phyloP scores from a whole-genome alignment of 2,329 filamentous ascomycete genomes.

The Aspergillus sp. region DNA sequence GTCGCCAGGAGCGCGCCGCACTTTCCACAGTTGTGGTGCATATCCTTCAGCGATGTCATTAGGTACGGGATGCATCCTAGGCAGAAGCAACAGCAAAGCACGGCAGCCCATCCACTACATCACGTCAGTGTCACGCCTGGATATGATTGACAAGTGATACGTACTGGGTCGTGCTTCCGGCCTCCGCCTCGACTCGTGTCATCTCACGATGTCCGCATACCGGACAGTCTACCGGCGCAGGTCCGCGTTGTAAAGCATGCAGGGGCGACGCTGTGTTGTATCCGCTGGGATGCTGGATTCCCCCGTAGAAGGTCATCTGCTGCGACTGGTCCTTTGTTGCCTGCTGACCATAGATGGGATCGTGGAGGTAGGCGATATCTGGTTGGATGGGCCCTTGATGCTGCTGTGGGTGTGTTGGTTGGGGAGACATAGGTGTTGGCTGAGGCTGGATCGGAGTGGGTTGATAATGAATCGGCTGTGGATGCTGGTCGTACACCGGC shows the following conservation, averaged over 20 bases:
- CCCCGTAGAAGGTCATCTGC: background rate
- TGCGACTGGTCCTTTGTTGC: constrained; percentile 2
- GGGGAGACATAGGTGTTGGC: too few species aligned
- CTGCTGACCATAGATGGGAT: background rate
- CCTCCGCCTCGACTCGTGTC: constrained; percentile 20
- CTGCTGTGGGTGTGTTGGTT: too few species aligned
- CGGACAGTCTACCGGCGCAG: constrained; percentile 49
- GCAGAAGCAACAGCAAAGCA: constrained; percentile 43
- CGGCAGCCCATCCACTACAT: constrained; percentile 44
- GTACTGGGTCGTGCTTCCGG: constrained; percentile 29
- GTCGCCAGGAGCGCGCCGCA: constrained; percentile 46
- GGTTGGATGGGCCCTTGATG: background rate
- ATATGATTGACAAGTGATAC: constrained; percentile 5
- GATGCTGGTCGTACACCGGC: constrained; percentile 2
- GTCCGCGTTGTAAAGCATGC: constrained; percentile 25
- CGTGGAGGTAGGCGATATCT: background rate
- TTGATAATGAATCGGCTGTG: background rate
- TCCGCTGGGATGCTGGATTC: constrained; percentile 14
- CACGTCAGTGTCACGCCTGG: background rate
- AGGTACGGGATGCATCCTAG: constrained; percentile 51
- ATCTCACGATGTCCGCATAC: constrained; percentile 41
- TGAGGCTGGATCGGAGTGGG: background rate
- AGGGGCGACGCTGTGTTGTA: constrained; percentile 25
- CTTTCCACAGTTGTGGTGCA: constrained; percentile 47
- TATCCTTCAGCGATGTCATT: constrained; percentile 48